Conservation (phyloP, 352 stramenopile species). For the Pythium sukuiense region DNA sequence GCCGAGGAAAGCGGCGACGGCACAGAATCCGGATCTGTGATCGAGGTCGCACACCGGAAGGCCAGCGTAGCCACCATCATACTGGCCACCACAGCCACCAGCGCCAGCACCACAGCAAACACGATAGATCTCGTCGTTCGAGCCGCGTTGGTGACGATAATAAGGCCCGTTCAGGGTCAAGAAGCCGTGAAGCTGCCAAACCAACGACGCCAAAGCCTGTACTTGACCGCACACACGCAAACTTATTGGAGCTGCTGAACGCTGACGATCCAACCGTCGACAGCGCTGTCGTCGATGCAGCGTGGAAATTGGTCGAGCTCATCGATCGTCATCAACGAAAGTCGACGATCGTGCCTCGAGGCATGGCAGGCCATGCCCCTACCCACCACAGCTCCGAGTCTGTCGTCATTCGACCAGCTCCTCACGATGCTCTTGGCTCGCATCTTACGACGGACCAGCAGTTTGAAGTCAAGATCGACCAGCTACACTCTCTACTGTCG, state of each 20-base stretch:
- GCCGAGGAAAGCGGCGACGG: constrained; percentile 25
- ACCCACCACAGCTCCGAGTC: not conserved
- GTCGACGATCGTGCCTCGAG: constrained; percentile 19
- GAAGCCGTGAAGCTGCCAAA: constrained; percentile 8
- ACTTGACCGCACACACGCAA: constrained; percentile 44
- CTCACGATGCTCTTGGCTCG: constrained; percentile 10
- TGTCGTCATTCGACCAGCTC: not conserved
- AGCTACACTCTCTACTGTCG: constrained; percentile 53
- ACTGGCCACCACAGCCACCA: constrained; percentile 1
- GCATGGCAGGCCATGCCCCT: not conserved
- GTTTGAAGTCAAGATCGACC: constrained; percentile 64
- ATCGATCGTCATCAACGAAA: constrained; percentile 37
- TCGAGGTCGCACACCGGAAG: constrained; percentile 37
- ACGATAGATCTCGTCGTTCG: not conserved
- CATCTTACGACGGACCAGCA: constrained; percentile 57
- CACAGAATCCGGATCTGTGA: constrained; percentile 48
- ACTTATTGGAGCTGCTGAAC: constrained; percentile 58
- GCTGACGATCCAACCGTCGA: constrained; percentile 28
- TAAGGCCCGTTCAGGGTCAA: not conserved
- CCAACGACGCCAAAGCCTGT: constrained; percentile 20
- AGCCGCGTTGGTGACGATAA: constrained; percentile 1
- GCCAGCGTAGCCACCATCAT: constrained; percentile 6
- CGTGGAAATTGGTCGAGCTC: constrained; percentile 54
- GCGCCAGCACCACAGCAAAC: constrained; percentile 12
- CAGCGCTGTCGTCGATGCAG: constrained; percentile 34